These are phyloP conservation scores for Carallia pectinifolia DNA, from an alignment of 345 rosid genomes.

Conservation along the genomic window DNA sequence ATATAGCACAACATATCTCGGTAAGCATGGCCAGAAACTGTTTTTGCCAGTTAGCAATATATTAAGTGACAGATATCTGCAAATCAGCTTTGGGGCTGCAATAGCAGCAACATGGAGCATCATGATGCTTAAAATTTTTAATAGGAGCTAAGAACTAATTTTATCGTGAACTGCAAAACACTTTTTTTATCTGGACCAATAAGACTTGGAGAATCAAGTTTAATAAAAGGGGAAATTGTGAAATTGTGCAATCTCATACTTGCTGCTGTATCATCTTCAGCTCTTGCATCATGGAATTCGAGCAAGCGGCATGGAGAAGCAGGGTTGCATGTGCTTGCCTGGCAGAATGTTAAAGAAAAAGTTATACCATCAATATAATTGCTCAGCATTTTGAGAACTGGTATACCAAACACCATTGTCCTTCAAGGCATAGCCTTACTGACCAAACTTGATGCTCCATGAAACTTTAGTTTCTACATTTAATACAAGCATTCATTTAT, in stretches of 20 bases:
- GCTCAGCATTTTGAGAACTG: not conserved
- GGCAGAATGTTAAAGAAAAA: not conserved
- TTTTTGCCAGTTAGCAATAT: no score
- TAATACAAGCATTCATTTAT: no score
- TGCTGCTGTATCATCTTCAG: conserved; percentile 35
- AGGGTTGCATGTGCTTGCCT: conserved; percentile 28
- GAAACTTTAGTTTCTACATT: no score
- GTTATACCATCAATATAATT: not conserved
- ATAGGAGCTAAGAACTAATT: not conserved
- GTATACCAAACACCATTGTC: not conserved
- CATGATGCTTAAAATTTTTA: not conserved
- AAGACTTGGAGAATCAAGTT: not conserved
- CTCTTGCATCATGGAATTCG: conserved; percentile 34
- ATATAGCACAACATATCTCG: no score
- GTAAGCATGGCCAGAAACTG: no score
- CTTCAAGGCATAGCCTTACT: not conserved
- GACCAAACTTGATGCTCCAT: no score
- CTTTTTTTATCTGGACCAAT: not conserved
- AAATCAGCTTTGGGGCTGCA: not conserved
- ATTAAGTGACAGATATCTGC: not conserved
- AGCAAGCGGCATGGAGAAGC: conserved; percentile 7
- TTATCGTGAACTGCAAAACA: not conserved
- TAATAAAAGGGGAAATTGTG: conserved; percentile 6
- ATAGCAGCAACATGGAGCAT: not conserved
- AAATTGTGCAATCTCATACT: conserved; percentile 29